A percentile compares a stretch with the other conserved stretches of the same genome.
Evolutionary conservation across 805 yeast species (phyloP).

Genomic region (Torulaspora franciscae): DNA sequence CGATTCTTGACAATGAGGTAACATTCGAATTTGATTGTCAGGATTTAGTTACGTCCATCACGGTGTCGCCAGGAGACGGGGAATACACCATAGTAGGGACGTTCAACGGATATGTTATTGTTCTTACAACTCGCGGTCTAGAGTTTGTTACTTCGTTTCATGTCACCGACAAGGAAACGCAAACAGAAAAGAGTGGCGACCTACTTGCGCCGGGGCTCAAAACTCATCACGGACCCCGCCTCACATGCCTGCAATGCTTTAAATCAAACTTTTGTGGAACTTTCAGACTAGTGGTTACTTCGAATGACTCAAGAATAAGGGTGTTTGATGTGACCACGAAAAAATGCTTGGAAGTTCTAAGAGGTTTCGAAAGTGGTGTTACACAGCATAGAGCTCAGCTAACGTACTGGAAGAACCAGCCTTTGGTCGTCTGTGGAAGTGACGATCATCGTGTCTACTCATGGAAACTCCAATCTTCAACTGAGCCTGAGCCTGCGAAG

Average conservation of each 20-base stretch:
- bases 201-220: conserved; percentile 10
- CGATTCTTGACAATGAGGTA: conserved; percentile 67
- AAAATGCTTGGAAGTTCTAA: conserved; percentile 59
- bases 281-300: conserved; percentile 53
- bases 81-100: conserved; percentile 65
- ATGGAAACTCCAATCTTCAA: conserved; percentile 52
- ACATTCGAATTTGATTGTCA: conserved; percentile 57
- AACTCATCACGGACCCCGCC: conserved; percentile 46
- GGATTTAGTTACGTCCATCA: conserved; percentile 68
- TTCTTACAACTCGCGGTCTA: conserved; percentile 61
- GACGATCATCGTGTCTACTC: conserved; percentile 85
- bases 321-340: conserved; percentile 52
- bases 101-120: conserved; percentile 62
- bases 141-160: conserved; percentile 43
- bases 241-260: conserved; percentile 69
- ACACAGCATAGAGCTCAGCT: conserved; percentile 63
- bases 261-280: conserved; percentile 30
- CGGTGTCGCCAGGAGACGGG: conserved; percentile 62
- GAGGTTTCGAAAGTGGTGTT: conserved; percentile 66
- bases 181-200: conserved; percentile 6
- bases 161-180: conserved; percentile 39
- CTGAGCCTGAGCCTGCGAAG: neutral
- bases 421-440: conserved; percentile 62
- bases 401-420: conserved; percentile 10
- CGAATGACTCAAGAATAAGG: conserved; percentile 78